Percentiles rank a stretch among this genome's conserved stretches.
phyloP scores from a whole-genome alignment of 176 grass and related monocot genomes.

The Cymbopogon citratus region DNA sequence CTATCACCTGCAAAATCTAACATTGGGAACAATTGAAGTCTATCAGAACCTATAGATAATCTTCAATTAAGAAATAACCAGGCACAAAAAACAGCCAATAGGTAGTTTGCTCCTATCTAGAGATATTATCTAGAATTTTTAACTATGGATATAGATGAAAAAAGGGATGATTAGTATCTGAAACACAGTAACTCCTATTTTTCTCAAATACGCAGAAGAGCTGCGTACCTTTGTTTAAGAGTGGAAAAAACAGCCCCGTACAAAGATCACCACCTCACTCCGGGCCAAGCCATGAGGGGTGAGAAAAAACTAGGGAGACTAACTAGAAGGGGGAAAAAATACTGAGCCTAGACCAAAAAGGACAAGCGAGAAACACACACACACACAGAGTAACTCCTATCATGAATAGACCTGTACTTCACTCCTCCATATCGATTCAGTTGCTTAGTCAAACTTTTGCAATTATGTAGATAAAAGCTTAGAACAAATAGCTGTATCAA shows the following conservation, averaged over 20 bases:
- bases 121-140: background rate
- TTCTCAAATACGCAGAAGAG: no score
- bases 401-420: background rate
- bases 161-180: slow-evolving; percentile 10
- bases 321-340: no score
- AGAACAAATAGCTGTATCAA: background rate
- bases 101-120: background rate
- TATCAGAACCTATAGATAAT: background rate
- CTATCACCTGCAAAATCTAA: slow-evolving; percentile 79
- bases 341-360: no score
- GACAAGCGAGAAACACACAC: no score
- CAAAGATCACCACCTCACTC: no score
- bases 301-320: no score
- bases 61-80: slow-evolving; percentile 7
- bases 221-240: no score
- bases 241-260: no score
- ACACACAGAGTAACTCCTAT: background rate
- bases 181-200: background rate
- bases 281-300: no score
- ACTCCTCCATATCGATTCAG: background rate
- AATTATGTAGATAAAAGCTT: slow-evolving; percentile 10
- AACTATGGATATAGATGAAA: background rate
- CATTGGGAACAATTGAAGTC: slow-evolving; percentile 18
- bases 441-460: slow-evolving; percentile 11
- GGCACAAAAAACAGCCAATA: background rate